Base-by-base conservation (phyloP, 1,139 yeast species). In the Suhomyces panamericanus region DNA sequence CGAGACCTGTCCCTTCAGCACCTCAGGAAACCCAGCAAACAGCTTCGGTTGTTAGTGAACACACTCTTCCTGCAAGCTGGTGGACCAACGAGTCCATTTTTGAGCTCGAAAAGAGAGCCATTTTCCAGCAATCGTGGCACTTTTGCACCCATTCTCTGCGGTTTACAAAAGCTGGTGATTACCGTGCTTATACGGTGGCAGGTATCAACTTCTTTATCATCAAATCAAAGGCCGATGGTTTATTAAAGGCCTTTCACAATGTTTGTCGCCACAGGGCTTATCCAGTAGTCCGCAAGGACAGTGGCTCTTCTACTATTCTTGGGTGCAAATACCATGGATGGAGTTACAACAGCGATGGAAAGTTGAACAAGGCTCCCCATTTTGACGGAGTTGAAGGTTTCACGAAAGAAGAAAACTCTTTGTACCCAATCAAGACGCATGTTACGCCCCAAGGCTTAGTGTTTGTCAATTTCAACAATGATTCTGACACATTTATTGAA, bases 251-350 rank as follows among this genome's bases (percentile, higher is more conserved):
- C 7, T 80, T 80, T 66, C 85, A 80, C 58, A 80, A 80, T 54
- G 79, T 80, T 31, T 80, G 85, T 56, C 81, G 85, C 53, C 85
- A 80, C 62, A 69, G 85, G 54, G 85, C 85, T 6, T 80, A 73
- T 53, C 85, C 85, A 1, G 81, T 80, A 33, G 77, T 80, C 24
- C 72, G 77, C 58, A 80, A 80, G 57, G 78, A 77, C 30, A 66
- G 74, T 53, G 85, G 85, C n/a, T 75, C 81, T 6, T 73, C 83
- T 1, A 69, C 71, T 9, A 70, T 80, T 33, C 64, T 80, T 35
- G 84, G 84, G 32, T 80, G 85, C 63, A 75, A 77, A 50, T 80
- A 80, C 58, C 85, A 80, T 52, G 85, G 85, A n/a, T 80, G 85
- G 85, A 73, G 81, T 22, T 80, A 80, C 62, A 78, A 78, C 53